Percentiles rank a stretch among this genome's conserved stretches.
phyloP scores from a whole-genome alignment of 2,329 filamentous ascomycete species.

The Pseudogymnoascus sp. region DNA sequence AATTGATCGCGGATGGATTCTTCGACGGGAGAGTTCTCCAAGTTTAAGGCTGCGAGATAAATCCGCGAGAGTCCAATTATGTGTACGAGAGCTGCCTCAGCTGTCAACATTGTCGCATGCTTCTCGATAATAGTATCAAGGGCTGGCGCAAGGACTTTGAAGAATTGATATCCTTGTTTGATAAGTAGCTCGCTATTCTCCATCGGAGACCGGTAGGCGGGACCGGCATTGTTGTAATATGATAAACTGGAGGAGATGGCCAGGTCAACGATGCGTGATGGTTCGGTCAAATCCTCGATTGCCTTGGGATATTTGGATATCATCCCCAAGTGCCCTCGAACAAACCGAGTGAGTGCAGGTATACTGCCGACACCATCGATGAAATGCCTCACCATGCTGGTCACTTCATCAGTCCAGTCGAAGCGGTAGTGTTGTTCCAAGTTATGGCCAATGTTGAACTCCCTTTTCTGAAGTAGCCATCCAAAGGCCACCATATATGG shows the following conservation, averaged over 20 bases:
- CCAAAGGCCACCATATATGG: conserved; percentile 40
- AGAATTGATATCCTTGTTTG: conserved; percentile 37
- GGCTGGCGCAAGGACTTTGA: conserved; percentile 34
- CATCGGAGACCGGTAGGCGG: conserved; percentile 14
- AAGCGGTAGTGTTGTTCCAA: conserved; percentile 35
- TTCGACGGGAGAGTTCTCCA: conserved; percentile 16
- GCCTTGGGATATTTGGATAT: conserved; percentile 41
- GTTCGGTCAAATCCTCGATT: conserved; percentile 25
- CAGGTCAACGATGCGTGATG: conserved; percentile 20
- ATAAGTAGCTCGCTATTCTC: conserved; percentile 31
- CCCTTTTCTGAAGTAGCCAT: conserved; percentile 31
- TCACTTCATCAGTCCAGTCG: conserved; percentile 26
- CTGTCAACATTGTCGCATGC: conserved; percentile 43
- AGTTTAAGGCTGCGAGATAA: conserved; percentile 33
- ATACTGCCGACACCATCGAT: conserved; percentile 36
- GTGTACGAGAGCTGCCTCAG: conserved; percentile 36
- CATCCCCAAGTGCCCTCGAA: conserved; percentile 33
- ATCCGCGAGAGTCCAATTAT: conserved; percentile 39
- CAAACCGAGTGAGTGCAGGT: conserved; percentile 35
- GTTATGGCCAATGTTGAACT: conserved; percentile 28
- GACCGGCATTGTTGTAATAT: conserved; percentile 15
- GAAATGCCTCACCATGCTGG: conserved; percentile 21
- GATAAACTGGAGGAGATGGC: conserved; percentile 18
- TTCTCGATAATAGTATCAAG: conserved; percentile 46
- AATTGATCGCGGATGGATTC: conserved; percentile 18